Evolutionary conservation across 495 filamentous ascomycete species (phyloP).

Genomic region (Aspergillus biplanus): DNA sequence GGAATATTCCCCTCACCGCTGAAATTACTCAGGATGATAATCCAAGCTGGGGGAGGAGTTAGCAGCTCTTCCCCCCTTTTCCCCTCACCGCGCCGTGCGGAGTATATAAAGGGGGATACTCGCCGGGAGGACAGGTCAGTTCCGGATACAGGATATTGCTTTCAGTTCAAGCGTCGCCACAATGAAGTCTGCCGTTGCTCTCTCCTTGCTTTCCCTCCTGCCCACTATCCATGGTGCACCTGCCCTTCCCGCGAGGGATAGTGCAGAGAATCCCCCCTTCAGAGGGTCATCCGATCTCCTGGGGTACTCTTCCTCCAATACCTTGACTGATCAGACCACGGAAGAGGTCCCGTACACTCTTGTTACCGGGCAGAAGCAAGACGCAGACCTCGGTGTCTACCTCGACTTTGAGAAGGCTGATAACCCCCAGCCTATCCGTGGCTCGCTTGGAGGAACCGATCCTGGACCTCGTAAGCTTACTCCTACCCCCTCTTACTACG

Average conservation of each 20-base stretch:
- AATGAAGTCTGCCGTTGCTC: conserved; percentile 23
- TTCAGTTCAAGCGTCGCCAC: neutral
- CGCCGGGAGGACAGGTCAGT: neutral
- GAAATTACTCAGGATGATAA: neutral
- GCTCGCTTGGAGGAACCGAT: conserved; percentile 58
- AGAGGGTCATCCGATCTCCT: conserved; percentile 37
- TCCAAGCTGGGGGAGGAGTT: neutral
- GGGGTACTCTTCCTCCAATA: conserved; percentile 44
- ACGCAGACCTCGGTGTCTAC: conserved; percentile 59
- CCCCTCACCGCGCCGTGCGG: neutral
- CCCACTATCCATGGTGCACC: conserved; percentile 26
- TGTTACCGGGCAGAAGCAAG: conserved; percentile 59
- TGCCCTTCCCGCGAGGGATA: conserved; percentile 5
- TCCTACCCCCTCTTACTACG: neutral
- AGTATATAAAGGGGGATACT: conserved; percentile 1
- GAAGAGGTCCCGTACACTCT: conserved; percentile 47
- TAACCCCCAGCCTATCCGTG: conserved; percentile 73
- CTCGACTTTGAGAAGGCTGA: conserved; percentile 64
- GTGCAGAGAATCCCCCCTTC: conserved; percentile 31
- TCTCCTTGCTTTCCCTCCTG: conserved; percentile 16
- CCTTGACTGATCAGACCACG: conserved; percentile 30
- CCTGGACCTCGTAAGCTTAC: conserved; percentile 59
- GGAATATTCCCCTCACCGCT: conserved; percentile 10
- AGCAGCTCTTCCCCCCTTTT: neutral
- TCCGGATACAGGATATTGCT: neutral